Conservation (phyloP, 306 rosid species). For the Rubus parviflorus region DNA sequence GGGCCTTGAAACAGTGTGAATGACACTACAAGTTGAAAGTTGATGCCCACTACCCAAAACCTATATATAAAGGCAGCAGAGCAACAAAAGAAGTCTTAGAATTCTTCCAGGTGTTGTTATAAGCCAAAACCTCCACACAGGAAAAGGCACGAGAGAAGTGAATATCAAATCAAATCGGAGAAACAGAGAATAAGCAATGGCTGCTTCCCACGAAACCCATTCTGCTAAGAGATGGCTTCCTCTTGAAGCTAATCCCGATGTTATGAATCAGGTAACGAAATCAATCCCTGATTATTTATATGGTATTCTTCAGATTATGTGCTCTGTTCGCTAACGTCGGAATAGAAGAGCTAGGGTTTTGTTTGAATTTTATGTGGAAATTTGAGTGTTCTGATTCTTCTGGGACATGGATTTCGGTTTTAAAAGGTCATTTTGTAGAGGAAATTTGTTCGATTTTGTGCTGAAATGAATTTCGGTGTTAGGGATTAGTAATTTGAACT, state of each 20-base stretch:
- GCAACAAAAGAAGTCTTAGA: not conserved
- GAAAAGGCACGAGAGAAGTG: not conserved
- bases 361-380: not conserved
- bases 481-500: not conserved
- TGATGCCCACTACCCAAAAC: conserved; percentile 27
- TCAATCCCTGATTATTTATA: not conserved
- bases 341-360: not conserved
- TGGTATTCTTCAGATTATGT: not conserved
- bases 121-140: conserved; percentile 5
- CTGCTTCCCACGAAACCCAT: conserved; percentile 47
- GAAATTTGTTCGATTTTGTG: not conserved
- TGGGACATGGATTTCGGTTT: not conserved
- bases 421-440: not conserved
- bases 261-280: conserved; percentile 75
- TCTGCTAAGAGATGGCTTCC: conserved; percentile 94
- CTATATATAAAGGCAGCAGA: conserved; percentile 21
- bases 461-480: not conserved
- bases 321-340: conserved; percentile 5
- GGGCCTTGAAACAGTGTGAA: no score
- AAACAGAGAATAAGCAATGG: conserved; percentile 34
- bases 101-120: no score
- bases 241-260: conserved; percentile 98
- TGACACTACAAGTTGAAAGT: not conserved
- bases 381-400: not conserved
- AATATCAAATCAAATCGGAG: not conserved